Conservation (phyloP, 2,329 filamentous ascomycete species). For the Ceratocystis eucalypticola region DNA sequence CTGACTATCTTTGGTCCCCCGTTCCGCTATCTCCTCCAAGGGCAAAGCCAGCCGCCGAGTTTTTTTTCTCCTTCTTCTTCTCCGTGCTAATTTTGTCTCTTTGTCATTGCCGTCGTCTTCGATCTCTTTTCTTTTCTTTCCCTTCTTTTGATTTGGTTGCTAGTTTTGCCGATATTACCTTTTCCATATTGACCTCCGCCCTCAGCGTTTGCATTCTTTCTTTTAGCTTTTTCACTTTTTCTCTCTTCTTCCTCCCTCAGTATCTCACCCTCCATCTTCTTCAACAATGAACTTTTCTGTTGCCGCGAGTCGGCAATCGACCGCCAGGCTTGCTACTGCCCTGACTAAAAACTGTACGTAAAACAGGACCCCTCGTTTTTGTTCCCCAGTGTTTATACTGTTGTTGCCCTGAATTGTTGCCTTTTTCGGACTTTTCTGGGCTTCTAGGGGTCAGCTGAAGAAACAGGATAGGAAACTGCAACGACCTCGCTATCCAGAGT, state of each 20-base stretch:
- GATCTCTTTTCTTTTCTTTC: neutral
- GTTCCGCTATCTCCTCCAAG: neutral
- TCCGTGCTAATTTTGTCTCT: neutral
- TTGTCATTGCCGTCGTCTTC: neutral
- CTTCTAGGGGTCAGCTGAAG: neutral
- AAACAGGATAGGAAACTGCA: neutral
- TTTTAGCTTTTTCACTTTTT: neutral
- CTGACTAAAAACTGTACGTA: constrained; percentile 4
- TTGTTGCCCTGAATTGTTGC: neutral
- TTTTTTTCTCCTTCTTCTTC: constrained; percentile 3
- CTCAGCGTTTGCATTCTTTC: neutral
- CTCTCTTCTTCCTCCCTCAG: neutral
- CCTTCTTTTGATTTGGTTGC: neutral
- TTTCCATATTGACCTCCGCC: too few species aligned
- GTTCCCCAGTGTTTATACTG: neutral
- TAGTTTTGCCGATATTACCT: too few species aligned
- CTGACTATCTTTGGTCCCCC: neutral
- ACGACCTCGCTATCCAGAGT: neutral
- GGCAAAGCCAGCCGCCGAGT: neutral
- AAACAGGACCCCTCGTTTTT: neutral
- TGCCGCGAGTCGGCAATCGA: constrained; percentile 18
- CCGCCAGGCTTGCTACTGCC: neutral
- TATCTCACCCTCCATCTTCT: constrained; percentile 9
- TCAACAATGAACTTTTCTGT: constrained; percentile 17
- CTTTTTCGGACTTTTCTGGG: neutral